These are phyloP conservation scores for Aspergillus quadricinctus DNA, from an alignment of 2,329 filamentous ascomycete species.

Conservation along the genomic window DNA sequence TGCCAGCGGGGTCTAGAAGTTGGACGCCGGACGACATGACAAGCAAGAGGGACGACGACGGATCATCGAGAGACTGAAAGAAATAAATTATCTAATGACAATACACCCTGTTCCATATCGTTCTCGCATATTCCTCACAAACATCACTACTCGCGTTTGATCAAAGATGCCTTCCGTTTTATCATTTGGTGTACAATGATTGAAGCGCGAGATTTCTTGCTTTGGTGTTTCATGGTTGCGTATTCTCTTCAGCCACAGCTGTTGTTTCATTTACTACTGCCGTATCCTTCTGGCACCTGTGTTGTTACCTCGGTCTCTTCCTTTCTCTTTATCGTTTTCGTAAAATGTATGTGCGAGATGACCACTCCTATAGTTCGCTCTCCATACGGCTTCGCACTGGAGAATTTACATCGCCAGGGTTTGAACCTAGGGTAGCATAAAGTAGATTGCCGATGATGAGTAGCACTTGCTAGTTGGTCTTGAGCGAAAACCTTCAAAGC, in stretches of 20 bases:
- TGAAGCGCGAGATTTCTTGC: neutral
- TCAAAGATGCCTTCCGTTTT: slow-evolving; percentile 2
- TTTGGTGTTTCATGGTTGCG: neutral
- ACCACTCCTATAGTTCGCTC: neutral
- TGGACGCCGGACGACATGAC: neutral
- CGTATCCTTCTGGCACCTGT: neutral
- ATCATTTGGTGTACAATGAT: neutral
- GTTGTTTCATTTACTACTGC: neutral
- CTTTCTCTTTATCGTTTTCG: neutral
- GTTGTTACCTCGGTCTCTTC: neutral
- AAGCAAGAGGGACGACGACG: neutral
- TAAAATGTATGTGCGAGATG: neutral
- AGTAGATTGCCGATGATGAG: neutral
- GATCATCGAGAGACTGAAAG: neutral
- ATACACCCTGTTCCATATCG: slow-evolving; percentile 2
- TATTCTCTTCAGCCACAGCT: neutral
- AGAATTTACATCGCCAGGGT: neutral
- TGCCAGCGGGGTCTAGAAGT: slow-evolving; percentile 44
- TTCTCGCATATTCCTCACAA: slow-evolving; percentile 10
- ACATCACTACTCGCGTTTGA: neutral
- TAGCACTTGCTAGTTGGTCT: neutral
- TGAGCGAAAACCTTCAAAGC: neutral
- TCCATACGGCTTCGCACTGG: neutral
- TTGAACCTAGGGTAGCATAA: neutral
- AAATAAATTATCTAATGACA: slow-evolving; percentile 5